These are phyloP conservation scores for Candida freyschussii DNA, from an alignment of 1,139 yeast species.

Conservation along the genomic window DNA sequence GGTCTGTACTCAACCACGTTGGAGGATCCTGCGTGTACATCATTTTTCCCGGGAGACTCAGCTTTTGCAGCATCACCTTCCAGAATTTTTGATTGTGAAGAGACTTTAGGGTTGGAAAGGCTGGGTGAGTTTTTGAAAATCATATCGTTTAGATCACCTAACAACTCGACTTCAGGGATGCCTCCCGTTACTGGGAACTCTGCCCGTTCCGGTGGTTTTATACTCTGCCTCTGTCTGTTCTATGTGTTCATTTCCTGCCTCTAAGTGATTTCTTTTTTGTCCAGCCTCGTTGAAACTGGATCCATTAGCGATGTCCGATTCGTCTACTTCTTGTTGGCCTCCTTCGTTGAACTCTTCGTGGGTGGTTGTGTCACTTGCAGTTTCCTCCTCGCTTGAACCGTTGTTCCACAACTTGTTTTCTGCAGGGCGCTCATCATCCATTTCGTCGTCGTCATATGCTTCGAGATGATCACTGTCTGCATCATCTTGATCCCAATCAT, in stretches of 20 bases:
- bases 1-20: conserved; percentile 6
- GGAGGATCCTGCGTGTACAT: conserved; percentile 6
- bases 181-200: conserved; percentile 1
- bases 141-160: conserved; percentile 8
- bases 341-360: neutral
- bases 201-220: neutral
- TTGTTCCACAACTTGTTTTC: neutral
- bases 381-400: conserved; percentile 1
- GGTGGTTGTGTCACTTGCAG: neutral
- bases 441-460: conserved; percentile 2
- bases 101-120: conserved; percentile 1
- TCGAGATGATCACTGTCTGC: conserved; percentile 1
- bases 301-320: conserved; percentile 3
- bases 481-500: conserved; percentile 5
- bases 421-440: neutral
- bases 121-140: conserved; percentile 7
- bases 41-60: neutral
- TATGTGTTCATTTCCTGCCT: conserved; percentile 1
- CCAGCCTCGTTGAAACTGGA: conserved; percentile 4
- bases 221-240: conserved; percentile 3
- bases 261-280: neutral
- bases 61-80: neutral
- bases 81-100: conserved; percentile 3
- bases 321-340: neutral
- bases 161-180: conserved; percentile 1